These are phyloP conservation scores for Carex scoparia DNA, from an alignment of 176 grass and related monocot species.

Conservation along the genomic window DNA sequence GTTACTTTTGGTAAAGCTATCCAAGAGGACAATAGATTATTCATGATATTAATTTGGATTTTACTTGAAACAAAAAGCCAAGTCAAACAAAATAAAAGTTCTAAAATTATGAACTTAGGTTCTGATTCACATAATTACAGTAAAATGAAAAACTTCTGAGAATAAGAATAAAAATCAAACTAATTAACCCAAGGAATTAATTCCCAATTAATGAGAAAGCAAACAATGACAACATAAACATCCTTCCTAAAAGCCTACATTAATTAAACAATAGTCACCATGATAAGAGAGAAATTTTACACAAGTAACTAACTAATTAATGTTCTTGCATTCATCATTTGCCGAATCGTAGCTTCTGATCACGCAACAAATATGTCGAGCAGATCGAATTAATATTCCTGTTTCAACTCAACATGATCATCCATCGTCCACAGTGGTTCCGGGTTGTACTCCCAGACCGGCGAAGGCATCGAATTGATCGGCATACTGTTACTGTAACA, in stretches of 20 bases:
- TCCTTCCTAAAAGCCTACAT: constrained; percentile 1
- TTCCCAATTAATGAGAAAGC: not conserved
- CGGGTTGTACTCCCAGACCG: constrained; percentile 45
- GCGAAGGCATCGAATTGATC: constrained; percentile 29
- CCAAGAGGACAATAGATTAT: not conserved
- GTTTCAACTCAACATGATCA: constrained; percentile 30
- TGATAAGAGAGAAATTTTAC: constrained; percentile 6
- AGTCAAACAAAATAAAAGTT: not conserved
- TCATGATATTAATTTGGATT: not conserved
- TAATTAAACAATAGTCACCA: constrained; percentile 10
- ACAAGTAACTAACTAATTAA: constrained; percentile 22
- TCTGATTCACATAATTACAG: not conserved
- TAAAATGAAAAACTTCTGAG: not conserved
- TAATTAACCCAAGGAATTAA: not conserved
- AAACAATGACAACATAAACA: not conserved
- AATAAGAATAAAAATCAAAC: constrained; percentile 2
- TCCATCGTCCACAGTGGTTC: constrained; percentile 48
- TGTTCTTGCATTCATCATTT: constrained; percentile 1
- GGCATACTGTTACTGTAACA: not conserved
- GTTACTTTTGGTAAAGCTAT: not conserved
- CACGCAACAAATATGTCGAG: not conserved
- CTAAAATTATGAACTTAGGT: not conserved
- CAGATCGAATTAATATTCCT: not conserved
- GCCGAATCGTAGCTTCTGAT: not conserved
- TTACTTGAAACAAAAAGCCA: not conserved